A percentile compares a stretch with the other conserved stretches of the same genome.
Evolutionary conservation across 2,329 filamentous ascomycete species (phyloP).

Genomic region (Neoascochyta sp.): DNA sequence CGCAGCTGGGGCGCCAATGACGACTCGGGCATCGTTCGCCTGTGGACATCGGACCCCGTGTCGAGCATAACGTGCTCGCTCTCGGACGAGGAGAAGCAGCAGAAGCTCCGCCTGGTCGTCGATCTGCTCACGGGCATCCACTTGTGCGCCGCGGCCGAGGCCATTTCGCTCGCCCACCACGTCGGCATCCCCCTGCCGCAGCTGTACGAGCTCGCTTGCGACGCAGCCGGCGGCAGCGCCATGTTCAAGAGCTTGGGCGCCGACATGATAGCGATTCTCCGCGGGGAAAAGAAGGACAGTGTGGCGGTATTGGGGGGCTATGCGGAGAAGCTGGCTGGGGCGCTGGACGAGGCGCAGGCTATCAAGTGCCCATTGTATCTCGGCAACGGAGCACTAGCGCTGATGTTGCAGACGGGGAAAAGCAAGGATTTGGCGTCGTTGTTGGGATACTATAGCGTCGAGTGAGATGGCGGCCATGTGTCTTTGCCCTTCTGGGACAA

Average conservation of each 20-base stretch:
- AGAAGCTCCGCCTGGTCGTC: constrained; percentile 36
- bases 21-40: constrained; percentile 55
- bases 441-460: constrained; percentile 23
- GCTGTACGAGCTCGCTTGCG: constrained; percentile 35
- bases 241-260: constrained; percentile 33
- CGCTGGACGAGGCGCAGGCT: constrained; percentile 31
- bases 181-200: constrained; percentile 37
- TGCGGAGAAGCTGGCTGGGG: constrained; percentile 24
- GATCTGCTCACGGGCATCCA: constrained; percentile 36
- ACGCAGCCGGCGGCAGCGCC: constrained; percentile 37
- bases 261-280: constrained; percentile 32
- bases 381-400: constrained; percentile 31
- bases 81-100: constrained; percentile 24
- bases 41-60: constrained; percentile 47
- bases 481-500: no score
- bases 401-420: constrained; percentile 28
- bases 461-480: no score
- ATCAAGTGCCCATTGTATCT: constrained; percentile 36
- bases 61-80: constrained; percentile 23
- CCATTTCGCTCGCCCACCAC: constrained; percentile 37
- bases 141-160: constrained; percentile 36
- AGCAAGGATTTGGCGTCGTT: constrained; percentile 17
- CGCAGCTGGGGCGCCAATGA: constrained; percentile 56
- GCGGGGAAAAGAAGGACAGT: constrained; percentile 21
- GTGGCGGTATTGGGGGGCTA: constrained; percentile 17